phyloP scores from a whole-genome alignment of 352 stramenopile species.

The Phytophthora foliorum region DNA sequence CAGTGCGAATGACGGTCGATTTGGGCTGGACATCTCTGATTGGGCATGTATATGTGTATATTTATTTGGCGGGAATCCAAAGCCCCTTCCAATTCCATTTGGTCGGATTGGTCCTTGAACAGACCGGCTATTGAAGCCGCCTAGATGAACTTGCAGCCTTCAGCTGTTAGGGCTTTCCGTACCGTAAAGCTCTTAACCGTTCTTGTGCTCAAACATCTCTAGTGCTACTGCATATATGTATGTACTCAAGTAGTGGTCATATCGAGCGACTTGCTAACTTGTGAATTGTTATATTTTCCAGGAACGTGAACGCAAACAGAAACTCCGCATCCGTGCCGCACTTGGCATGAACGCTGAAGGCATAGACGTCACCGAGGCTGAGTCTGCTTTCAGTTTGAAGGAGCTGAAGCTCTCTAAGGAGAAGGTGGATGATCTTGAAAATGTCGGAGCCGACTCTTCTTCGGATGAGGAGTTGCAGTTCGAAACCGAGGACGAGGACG shows the following conservation, averaged over 20 bases:
- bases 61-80: slow-evolving; percentile 81
- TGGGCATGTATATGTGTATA: slow-evolving; percentile 24
- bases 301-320: slow-evolving; percentile 90
- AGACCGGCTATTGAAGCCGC: slow-evolving; percentile 93
- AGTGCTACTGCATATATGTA: slow-evolving; percentile 32
- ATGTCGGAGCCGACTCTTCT: slow-evolving; percentile 56
- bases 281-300: slow-evolving; percentile 30
- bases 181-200: slow-evolving; percentile 86
- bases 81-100: slow-evolving; percentile 85
- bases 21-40: slow-evolving; percentile 69
- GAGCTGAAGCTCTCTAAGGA: slow-evolving; percentile 81
- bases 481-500: slow-evolving; percentile 46
- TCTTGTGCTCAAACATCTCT: slow-evolving; percentile 91
- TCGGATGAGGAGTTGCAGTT: slow-evolving; percentile 55
- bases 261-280: slow-evolving; percentile 15
- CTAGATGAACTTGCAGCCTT: slow-evolving; percentile 90
- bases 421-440: slow-evolving; percentile 84
- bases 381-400: slow-evolving; percentile 85
- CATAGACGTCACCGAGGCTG: slow-evolving; percentile 84
- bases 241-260: not conserved
- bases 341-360: slow-evolving; percentile 88
- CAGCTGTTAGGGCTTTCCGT: slow-evolving; percentile 87
- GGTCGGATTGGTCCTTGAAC: slow-evolving; percentile 92
- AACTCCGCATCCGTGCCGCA: slow-evolving; percentile 82
- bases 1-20: slow-evolving; percentile 74